Percentiles rank a stretch among this genome's conserved stretches.
These are phyloP conservation scores for Saitoella complicata DNA, from an alignment of 805 yeast genomes.

Conservation along the genomic window DNA sequence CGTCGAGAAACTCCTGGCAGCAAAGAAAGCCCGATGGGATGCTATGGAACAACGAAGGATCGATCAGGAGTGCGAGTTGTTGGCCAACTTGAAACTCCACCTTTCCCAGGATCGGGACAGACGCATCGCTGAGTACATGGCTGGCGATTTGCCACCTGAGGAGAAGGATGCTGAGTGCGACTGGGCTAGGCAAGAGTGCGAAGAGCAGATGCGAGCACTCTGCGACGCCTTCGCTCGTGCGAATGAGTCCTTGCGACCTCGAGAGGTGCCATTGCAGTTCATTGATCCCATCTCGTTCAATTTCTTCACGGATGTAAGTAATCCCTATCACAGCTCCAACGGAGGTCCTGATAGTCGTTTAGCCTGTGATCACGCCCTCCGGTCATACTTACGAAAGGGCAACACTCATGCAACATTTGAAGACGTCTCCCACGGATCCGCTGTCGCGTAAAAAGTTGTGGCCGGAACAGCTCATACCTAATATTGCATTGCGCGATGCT, in stretches of 20 bases:
- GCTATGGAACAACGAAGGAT: constrained; percentile 14
- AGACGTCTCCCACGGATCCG: constrained; percentile 26
- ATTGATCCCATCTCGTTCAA: constrained; percentile 29
- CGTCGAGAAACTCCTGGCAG: constrained; percentile 14
- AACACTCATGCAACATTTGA: constrained; percentile 24
- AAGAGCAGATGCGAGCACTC: constrained; percentile 12
- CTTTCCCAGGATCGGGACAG: constrained; percentile 7
- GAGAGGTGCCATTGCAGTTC: constrained; percentile 24
- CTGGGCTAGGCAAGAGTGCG: constrained; percentile 8
- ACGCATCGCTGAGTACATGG: constrained; percentile 7
- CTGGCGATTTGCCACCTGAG: constrained; percentile 12
- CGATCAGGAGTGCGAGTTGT: constrained; percentile 12
- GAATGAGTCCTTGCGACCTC: constrained; percentile 9
- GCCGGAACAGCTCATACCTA: constrained; percentile 26
- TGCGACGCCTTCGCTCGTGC: constrained; percentile 14
- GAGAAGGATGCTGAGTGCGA: constrained; percentile 8
- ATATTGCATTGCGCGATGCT: constrained; percentile 26
- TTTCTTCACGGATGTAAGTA: constrained; percentile 16
- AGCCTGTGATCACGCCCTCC: constrained; percentile 31
- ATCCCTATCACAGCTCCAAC: too few species aligned
- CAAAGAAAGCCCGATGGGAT: constrained; percentile 16
- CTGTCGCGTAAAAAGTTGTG: constrained; percentile 24
- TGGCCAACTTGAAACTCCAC: constrained; percentile 15
- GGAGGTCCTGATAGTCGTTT: constrained; percentile 11
- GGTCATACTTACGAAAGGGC: constrained; percentile 30